Evolutionary conservation across 805 yeast species (phyloP).

Genomic region (Metschnikowia koreensis): DNA sequence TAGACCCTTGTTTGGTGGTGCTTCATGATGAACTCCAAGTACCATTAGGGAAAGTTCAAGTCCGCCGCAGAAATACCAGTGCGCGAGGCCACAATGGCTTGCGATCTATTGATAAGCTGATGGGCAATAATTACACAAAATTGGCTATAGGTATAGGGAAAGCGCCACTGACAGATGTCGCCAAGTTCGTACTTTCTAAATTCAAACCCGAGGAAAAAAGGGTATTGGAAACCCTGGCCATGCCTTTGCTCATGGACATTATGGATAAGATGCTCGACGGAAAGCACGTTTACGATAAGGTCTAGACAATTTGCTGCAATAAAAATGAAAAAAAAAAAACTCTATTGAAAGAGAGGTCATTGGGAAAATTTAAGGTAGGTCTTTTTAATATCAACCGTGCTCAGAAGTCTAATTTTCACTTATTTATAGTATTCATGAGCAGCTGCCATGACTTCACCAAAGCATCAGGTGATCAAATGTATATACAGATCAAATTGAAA

Average conservation of each 20-base stretch:
- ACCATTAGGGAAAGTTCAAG: slow-evolving; percentile 62
- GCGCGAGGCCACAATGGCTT: slow-evolving; percentile 87
- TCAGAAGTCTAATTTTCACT: too few relatives aligned
- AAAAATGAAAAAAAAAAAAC: too few relatives aligned
- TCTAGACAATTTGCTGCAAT: neutral
- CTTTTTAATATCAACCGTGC: too few relatives aligned
- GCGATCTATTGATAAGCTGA: slow-evolving; percentile 47
- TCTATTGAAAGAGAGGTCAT: too few relatives aligned
- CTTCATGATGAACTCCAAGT: slow-evolving; percentile 78
- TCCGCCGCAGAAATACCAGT: slow-evolving; percentile 58
- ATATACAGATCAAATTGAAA: too few relatives aligned
- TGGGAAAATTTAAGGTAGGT: too few relatives aligned
- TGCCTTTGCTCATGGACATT: slow-evolving; percentile 39
- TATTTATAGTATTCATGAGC: too few relatives aligned
- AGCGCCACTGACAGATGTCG: slow-evolving; percentile 52
- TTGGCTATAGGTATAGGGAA: slow-evolving; percentile 78
- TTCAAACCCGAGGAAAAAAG: slow-evolving; percentile 47
- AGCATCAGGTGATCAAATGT: too few relatives aligned
- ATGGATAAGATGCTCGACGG: slow-evolving; percentile 34
- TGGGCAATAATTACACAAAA: slow-evolving; percentile 58
- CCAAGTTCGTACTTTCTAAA: slow-evolving; percentile 61
- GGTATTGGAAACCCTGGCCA: slow-evolving; percentile 36
- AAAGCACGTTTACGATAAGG: slow-evolving; percentile 10
- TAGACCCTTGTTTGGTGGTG: slow-evolving; percentile 47
- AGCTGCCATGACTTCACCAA: too few relatives aligned